phyloP scores from a whole-genome alignment of 495 filamentous ascomycete species.

The Annulohypoxylon nitens region DNA sequence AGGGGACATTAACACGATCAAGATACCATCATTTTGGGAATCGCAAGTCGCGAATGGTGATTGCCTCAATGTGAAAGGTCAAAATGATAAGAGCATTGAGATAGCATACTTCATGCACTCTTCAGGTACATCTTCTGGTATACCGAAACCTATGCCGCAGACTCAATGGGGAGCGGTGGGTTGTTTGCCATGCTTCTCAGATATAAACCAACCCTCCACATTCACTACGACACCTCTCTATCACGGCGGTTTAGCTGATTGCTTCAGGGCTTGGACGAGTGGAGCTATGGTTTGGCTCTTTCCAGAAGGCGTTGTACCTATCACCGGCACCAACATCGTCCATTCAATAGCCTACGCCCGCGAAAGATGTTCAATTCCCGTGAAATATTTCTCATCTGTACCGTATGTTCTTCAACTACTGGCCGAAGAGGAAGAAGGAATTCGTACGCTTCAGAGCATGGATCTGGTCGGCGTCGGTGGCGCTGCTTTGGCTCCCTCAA shows the following conservation, averaged over 20 bases:
- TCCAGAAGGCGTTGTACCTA: conserved; percentile 61
- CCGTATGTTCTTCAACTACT: conserved; percentile 69
- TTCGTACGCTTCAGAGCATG: conserved; percentile 60
- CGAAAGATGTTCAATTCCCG: conserved; percentile 20
- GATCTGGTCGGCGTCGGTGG: conserved; percentile 70
- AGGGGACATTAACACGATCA: conserved; percentile 10
- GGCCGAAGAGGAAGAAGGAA: conserved; percentile 50
- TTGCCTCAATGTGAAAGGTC: not conserved
- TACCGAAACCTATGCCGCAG: conserved; percentile 67
- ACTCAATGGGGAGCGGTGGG: conserved; percentile 63
- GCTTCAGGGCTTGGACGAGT: conserved; percentile 67
- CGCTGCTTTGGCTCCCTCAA: conserved; percentile 61
- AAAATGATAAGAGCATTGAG: not conserved
- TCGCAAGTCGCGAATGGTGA: not conserved
- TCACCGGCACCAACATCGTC: conserved; percentile 63
- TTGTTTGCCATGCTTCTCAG: conserved; percentile 59
- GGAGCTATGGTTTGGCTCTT: conserved; percentile 67
- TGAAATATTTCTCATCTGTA: conserved; percentile 69
- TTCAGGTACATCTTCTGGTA: conserved; percentile 66
- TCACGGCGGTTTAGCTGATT: conserved; percentile 71
- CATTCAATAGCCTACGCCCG: conserved; percentile 51
- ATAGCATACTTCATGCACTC: conserved; percentile 63
- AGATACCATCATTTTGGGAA: conserved; percentile 25
- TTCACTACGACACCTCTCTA: conserved; percentile 73
- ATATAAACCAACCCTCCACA: conserved; percentile 55